These are phyloP conservation scores for Phytophthora cajani DNA, from an alignment of 352 stramenopile species.

Conservation along the genomic window DNA sequence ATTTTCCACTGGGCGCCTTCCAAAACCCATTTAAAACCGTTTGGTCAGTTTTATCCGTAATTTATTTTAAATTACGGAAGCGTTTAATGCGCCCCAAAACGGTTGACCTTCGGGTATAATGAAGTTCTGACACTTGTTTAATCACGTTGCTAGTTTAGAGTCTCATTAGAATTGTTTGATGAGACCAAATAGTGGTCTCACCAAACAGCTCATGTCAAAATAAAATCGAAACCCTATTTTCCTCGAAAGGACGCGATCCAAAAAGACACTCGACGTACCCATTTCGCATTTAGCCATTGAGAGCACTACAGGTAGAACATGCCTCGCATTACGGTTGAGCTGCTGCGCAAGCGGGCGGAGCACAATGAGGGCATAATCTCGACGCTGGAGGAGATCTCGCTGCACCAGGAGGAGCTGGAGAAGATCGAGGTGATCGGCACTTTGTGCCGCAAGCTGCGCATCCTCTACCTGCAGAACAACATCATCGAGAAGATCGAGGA, in stretches of 20 bases:
- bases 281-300: not conserved
- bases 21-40: too few relatives aligned
- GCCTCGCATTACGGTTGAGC: constrained; percentile 80
- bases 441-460: constrained; percentile 92
- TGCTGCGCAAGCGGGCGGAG: constrained; percentile 91
- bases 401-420: constrained; percentile 94
- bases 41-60: too few relatives aligned
- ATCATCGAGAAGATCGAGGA: constrained; percentile 95
- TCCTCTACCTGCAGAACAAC: constrained; percentile 97
- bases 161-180: too few relatives aligned
- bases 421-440: constrained; percentile 91
- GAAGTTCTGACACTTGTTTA: too few relatives aligned
- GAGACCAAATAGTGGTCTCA: too few relatives aligned
- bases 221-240: not conserved
- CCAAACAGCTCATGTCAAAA: too few relatives aligned
- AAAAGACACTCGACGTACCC: not conserved
- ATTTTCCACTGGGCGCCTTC: too few relatives aligned
- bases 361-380: constrained; percentile 95
- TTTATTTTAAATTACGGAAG: too few relatives aligned
- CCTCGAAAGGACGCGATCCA: not conserved
- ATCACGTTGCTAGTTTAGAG: too few relatives aligned
- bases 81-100: too few relatives aligned
- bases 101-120: too few relatives aligned
- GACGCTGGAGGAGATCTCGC: constrained; percentile 93
- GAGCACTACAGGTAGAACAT: constrained; percentile 37